A percentile compares a stretch with the other conserved stretches of the same genome.
Evolutionary conservation across 73 alveolate species (phyloP).

Genomic region (Paramecium bursaria): DNA sequence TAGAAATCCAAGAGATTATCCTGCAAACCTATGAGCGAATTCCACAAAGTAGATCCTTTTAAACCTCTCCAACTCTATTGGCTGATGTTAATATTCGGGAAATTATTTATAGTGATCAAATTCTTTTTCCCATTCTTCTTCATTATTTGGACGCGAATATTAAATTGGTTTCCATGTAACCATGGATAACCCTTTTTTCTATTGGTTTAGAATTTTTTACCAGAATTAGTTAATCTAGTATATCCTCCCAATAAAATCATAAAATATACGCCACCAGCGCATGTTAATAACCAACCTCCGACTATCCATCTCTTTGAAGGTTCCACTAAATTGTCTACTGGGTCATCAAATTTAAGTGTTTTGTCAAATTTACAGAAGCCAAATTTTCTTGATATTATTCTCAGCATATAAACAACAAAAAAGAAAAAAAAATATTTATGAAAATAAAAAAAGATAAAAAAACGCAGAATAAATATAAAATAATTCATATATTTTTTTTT

Average conservation of each 20-base stretch:
- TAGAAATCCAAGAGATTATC: conserved; percentile 79
- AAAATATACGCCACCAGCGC: conserved; percentile 84
- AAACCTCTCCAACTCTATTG: conserved; percentile 83
- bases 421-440: no score
- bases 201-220: not conserved
- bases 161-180: conserved; percentile 88
- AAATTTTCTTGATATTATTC: no score
- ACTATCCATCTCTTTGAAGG: conserved; percentile 67
- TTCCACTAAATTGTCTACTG: conserved; percentile 58
- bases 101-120: conserved; percentile 80
- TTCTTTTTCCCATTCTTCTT: conserved; percentile 90
- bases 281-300: conserved; percentile 86
- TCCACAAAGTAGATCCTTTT: conserved; percentile 82
- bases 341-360: conserved; percentile 37
- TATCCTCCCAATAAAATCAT: conserved; percentile 89
- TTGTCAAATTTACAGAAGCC: conserved; percentile 32
- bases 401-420: no score
- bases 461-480: no score
- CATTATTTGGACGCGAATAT: conserved; percentile 73
- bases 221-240: conserved; percentile 85
- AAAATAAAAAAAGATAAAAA: no score
- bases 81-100: conserved; percentile 86
- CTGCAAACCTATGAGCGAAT: conserved; percentile 88
- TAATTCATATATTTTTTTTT: no score
- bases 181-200: conserved; percentile 85